phyloP scores from a whole-genome alignment of 1,139 yeast genomes.

The Pichia norvegensis region DNA sequence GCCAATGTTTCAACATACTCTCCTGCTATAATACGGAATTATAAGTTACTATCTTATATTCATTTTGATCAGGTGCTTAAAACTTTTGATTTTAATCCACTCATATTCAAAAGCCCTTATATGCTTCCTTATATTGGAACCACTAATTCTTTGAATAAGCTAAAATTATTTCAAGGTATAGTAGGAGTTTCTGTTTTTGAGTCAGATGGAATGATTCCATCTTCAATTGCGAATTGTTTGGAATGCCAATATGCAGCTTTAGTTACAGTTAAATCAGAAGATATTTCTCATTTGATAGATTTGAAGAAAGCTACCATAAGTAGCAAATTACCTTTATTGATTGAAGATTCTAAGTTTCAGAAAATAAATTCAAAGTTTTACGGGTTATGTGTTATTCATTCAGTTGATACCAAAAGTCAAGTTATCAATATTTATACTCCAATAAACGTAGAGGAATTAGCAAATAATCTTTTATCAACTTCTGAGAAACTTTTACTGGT shows the following conservation, averaged over 20 bases:
- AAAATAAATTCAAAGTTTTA: conserved; percentile 23
- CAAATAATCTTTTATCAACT: conserved; percentile 15
- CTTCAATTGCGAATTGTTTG: conserved; percentile 37
- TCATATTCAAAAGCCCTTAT: conserved; percentile 42
- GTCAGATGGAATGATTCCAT: conserved; percentile 28
- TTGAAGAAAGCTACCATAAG: not conserved
- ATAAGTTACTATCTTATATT: conserved; percentile 46
- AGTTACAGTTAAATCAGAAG: conserved; percentile 28
- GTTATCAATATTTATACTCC: conserved; percentile 58
- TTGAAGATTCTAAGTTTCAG: conserved; percentile 9
- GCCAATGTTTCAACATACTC: conserved; percentile 28
- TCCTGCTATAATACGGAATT: conserved; percentile 45
- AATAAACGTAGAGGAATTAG: conserved; percentile 19
- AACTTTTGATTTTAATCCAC: conserved; percentile 44
- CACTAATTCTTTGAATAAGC: conserved; percentile 19
- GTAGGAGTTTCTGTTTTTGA: conserved; percentile 34
- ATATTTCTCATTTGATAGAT: not conserved
- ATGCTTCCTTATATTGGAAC: conserved; percentile 35
- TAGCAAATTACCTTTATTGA: conserved; percentile 16
- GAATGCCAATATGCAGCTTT: conserved; percentile 52
- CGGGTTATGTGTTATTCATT: conserved; percentile 52
- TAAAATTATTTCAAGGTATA: conserved; percentile 32
- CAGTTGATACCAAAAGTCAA: conserved; percentile 40
- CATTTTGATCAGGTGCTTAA: conserved; percentile 32
- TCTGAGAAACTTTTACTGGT: conserved; percentile 40